Base-by-base conservation (phyloP, 148 eudicot species). In the Fagopyrum tataricum region DNA sequence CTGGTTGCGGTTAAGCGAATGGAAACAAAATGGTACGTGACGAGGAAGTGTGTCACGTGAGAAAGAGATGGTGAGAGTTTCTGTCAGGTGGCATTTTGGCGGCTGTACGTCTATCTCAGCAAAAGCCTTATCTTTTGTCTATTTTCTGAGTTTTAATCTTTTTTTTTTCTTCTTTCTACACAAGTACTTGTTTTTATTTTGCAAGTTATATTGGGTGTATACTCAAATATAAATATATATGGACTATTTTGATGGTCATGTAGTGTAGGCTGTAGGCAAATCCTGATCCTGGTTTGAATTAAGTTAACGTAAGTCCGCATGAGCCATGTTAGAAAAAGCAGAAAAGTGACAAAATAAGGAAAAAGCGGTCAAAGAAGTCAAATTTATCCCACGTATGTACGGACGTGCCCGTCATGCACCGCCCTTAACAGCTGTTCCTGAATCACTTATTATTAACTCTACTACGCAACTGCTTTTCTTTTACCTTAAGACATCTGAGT, bases 331-430 rank as follows among this genome's bases (percentile, higher is more conserved):
- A 49, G 10, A 9, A 7, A 46, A 53, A 53, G 59, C 9, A 53
- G 67, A 0, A 26, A 59, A 59, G 24, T 10, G 40, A 26, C 40
- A 59, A 24, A 24, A 21, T 56, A 6, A 21, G 13, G 66, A 59
- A 12, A 24, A 11, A 13, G 15, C 31, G 40, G 40, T 23, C 67
- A 59, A 59, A 12, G 10, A 26, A 24, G 67, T 12, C 40, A 24
- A 61, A 1, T 17, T 61, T 12, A 24, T 9, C 24, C 41, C 67
- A 61, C 67, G 67, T 61, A 61, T 61, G 67, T 61, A 61, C 67
- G 67, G 67, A 24, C 67, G 67, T 61, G 67, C n/a, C 67, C 40
- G 24, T 2, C 67, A 61, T 61, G 67, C 67, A 61, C 67, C 67
- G 41, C 40, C 41, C 41, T 52, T 52, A 6, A 17, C 56, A 14